Evolutionary conservation across 1,139 yeast genomes (phyloP), one percentile per base, ranked within the genome.

Genomic region (Blastobotrys serpentis): DNA sequence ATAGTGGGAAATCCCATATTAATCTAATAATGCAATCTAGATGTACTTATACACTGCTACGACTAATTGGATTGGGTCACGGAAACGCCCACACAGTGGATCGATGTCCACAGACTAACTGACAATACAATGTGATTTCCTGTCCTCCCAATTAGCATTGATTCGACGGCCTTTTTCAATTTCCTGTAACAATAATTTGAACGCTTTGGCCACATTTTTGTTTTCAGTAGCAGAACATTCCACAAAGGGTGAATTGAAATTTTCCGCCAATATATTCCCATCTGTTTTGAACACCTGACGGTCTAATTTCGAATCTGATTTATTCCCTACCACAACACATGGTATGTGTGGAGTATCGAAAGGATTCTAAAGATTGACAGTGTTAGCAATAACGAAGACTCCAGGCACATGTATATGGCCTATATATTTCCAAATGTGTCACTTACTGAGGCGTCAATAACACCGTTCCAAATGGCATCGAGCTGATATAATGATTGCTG

Each of bases 151-250:
- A 14, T 14, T 11, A 11, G 7, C 13, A 7, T 6, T 4, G 14
- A 4, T 29, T 29, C 52, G 49, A 37, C 55, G 54, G 21, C 50
- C 49, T 56, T 60, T 59, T 63, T 87, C 95, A 58, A 88, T 85
- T 60, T 82, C 84, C 51, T 78, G 82, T 49, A 88, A 74, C 55
- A 87, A 73, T 44, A 74, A 66, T 58, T 83, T 82, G 64, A 88
- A 86, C 17, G 86, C 81, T 52, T 73, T 48, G 18, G 50, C 48
- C 33, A 87, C 79, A 65, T 88, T 86, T 56, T 78, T 75, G 61
- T 85, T 81, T 54, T 79, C 80, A 56, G 86, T 79, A 5, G 92
- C 96, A 26, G 89, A 81, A 32, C 94, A 83, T 69, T 88, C 96
- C 49, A 84, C 74, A 64, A 84, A 86, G 18, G 81, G 79, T 55